A percentile compares a stretch with the other conserved stretches of the same genome.
These are phyloP conservation scores for Salvia rosmarinus DNA, from an alignment of 257 asterid genomes.

Conservation along the genomic window DNA sequence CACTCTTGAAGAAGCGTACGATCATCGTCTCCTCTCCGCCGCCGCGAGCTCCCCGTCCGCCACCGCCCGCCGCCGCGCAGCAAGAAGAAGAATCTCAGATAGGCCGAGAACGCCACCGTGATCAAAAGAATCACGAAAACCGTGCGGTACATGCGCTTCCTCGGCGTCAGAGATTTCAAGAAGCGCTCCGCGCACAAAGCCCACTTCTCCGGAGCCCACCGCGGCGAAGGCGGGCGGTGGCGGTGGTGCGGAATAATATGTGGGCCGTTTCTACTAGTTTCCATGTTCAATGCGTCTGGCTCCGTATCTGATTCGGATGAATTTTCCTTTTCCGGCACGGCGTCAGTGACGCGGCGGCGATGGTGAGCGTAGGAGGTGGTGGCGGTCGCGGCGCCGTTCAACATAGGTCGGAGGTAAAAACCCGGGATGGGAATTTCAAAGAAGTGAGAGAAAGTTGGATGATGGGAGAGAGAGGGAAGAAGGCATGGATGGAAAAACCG, in stretches of 20 bases:
- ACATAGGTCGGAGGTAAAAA: conserved; percentile 29
- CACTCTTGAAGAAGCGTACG: conserved; percentile 34
- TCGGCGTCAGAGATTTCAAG: conserved; percentile 41
- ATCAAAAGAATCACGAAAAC: conserved; percentile 46
- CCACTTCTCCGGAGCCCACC: conserved; percentile 47
- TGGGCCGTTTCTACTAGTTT: neutral
- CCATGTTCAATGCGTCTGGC: conserved; percentile 29
- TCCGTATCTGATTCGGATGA: conserved; percentile 27
- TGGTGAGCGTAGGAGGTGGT: conserved; percentile 34
- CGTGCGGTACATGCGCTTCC: conserved; percentile 53
- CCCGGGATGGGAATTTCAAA: neutral
- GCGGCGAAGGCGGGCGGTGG: conserved; percentile 40
- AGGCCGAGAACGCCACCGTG: conserved; percentile 48
- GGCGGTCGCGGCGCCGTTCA: conserved; percentile 32
- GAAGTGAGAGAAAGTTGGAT: conserved; percentile 6
- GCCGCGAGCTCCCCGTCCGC: conserved; percentile 28
- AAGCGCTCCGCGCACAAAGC: conserved; percentile 24
- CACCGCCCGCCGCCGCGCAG: conserved; percentile 37
- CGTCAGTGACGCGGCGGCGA: conserved; percentile 43
- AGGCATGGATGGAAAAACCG: conserved; percentile 20
- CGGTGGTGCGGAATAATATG: conserved; percentile 29
- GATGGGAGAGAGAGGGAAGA: conserved; percentile 1
- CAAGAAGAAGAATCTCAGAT: conserved; percentile 51
- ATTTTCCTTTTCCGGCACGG: conserved; percentile 24
- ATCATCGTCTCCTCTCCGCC: conserved; percentile 40